These are phyloP conservation scores for Kwoniella sp. DNA, from an alignment of 768 basidiomycete species.

Conservation along the genomic window DNA sequence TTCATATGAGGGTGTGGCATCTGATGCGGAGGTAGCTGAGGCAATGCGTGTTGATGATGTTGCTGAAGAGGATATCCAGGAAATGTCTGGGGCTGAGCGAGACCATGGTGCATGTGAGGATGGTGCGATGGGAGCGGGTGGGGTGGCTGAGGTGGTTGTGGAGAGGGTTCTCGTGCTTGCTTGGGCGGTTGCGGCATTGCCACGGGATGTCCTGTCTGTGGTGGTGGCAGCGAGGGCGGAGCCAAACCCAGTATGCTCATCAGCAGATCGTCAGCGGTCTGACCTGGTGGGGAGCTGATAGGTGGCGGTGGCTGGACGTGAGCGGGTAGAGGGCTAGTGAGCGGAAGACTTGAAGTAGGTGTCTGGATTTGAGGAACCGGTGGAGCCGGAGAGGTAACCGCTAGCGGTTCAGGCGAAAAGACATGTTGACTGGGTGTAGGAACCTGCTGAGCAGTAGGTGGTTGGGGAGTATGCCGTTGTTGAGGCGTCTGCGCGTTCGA, in stretches of 20 bases:
- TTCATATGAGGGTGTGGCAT: neutral
- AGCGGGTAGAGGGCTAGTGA: neutral
- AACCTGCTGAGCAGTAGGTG: too few species aligned
- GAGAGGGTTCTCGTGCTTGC: neutral
- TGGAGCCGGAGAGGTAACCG: neutral
- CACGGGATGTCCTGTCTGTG: neutral
- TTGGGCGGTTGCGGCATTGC: neutral
- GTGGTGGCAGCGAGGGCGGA: neutral
- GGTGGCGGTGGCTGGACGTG: conserved; percentile 1
- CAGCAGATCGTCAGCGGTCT: conserved; percentile 38
- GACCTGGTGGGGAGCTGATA: conserved; percentile 25
- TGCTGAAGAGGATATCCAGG: neutral
- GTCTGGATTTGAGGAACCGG: neutral
- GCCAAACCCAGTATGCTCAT: conserved; percentile 29
- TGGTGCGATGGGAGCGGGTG: too few species aligned
- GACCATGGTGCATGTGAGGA: neutral
- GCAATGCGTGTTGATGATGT: neutral
- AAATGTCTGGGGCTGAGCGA: neutral
- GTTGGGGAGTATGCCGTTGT: neutral
- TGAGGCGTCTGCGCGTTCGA: conserved; percentile 2
- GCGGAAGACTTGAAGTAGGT: neutral
- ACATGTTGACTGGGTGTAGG: conserved; percentile 3
- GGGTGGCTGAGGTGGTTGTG: neutral
- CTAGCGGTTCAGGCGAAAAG: neutral
- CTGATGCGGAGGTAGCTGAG: neutral